Evolutionary conservation across 805 yeast genomes (phyloP), one percentile per base, ranked within the genome.

Genomic region (Lipomyces sp.): DNA sequence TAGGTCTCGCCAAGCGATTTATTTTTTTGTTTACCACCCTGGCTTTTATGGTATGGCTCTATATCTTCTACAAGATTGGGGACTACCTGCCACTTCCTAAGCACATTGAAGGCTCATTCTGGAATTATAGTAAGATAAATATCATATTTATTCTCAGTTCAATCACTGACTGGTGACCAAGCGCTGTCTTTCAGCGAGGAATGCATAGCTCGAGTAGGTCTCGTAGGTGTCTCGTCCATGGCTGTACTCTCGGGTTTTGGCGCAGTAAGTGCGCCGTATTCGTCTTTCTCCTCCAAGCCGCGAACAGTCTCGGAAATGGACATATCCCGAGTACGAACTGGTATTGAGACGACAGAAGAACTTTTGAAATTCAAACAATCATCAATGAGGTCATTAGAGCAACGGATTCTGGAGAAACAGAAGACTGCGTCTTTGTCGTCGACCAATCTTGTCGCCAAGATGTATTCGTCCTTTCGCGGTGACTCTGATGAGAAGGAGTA

Each of bases 171-270:
- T 34, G 24, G 39, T 55, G 35, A 42, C 48, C 48, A 15, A 54
- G 65, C 65, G 15, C 53, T 60, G 57, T 60, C 66, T n/a, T 59
- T 72, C 50, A 64, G 53, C 32, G 74, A 75, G 48, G 69, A 70
- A 61, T 66, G 72, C 32, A 73, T 79, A 8, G 77, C 80, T 6
- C 63, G 79, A 35, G 74, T 80, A 10, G 79, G 80, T 24, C 73
- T 80, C 51, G 67, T 77, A n/a, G 83, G 83, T 13, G 76, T 81
- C 45, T 74, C 81, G 0, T 70, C 77, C 24, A 80, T 80, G 81
- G 82, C 81, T 0, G 64, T 75, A 5, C 70, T 80, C 45, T 76
- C 81, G 18, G 83, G 82, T 2, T 71, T 80, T 53, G 80, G 81
- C 10, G 75, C 81, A 8, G 80, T 80, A 29, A 71, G 78, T 18